Evolutionary conservation across 306 rosid genomes (phyloP), one percentile per base, ranked within the genome.

Genomic region (Gillenia trifoliata): DNA sequence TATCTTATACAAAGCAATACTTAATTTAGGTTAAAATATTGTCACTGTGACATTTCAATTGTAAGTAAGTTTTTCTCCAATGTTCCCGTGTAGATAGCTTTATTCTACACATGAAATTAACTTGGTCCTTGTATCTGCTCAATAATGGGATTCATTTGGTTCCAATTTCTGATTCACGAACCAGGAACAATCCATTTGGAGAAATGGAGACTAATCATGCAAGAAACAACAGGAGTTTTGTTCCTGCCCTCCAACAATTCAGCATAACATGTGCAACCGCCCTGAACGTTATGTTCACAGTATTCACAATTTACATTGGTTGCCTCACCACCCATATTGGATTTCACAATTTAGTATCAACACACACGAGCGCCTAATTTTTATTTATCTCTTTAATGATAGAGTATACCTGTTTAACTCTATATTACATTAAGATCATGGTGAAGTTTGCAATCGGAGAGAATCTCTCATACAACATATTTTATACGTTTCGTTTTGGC

Each of bases 221-320:
- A 70, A 55, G 40, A 1, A 70, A 59, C 20, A 30, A 28, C 29
- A 29, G 0, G 9, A 66, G 11, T 66, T 36, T 4, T n/a, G 70
- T 5, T 66, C 30, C 33, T 12, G 5, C 33, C 56, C 54, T 65
- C 16, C 6, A 22, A 64, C 64, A 17, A 28, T 11, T 22, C 15
- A 75, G 54, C 72, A 75, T 16, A 8, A 49, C 78, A 65, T 75
- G 72, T 75, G 78, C 72, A 64, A 33, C 30, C 72, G 38, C 50
- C 38, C 38, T 16, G 36, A 8, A 22, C 34, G 50, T 59, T 72
- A 26, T 45, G 67, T 64, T 41, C 38, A 8, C 11, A 57, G 6
- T n/a, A 36, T 11, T 71, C 54, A 19, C 28, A 7, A 41, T 40
- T 13, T 15, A 20, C 68, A 26, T 41, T 28, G 56, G 57, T 20